These are phyloP conservation scores for Tolypocladium pustulatum DNA, from an alignment of 2,329 filamentous ascomycete species.

Conservation along the genomic window DNA sequence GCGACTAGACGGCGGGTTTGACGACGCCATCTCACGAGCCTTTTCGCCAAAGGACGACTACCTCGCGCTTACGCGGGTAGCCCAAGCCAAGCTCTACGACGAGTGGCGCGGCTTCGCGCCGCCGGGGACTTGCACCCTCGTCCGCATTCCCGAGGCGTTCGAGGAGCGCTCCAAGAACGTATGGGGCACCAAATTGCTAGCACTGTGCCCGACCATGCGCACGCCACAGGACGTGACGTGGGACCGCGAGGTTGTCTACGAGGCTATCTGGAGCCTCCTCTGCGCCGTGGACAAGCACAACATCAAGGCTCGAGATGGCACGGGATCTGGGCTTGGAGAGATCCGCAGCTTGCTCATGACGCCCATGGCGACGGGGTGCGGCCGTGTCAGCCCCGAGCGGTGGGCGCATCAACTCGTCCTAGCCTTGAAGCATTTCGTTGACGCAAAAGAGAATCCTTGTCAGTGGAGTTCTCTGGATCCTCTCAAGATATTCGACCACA, in stretches of 20 bases:
- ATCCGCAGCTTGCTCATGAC: slow-evolving; percentile 38
- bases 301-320: slow-evolving; percentile 9
- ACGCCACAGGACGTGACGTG: slow-evolving; percentile 30
- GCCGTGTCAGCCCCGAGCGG: slow-evolving; percentile 29
- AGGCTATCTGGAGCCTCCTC: slow-evolving; percentile 41
- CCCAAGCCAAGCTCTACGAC: slow-evolving; percentile 32
- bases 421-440: slow-evolving; percentile 39
- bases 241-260: slow-evolving; percentile 42
- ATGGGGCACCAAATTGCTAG: slow-evolving; percentile 32
- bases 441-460: slow-evolving; percentile 30
- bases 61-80: slow-evolving; percentile 32
- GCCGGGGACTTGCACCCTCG: slow-evolving; percentile 37
- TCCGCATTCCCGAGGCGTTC: slow-evolving; percentile 30
- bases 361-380: slow-evolving; percentile 38
- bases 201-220: slow-evolving; percentile 44
- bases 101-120: slow-evolving; percentile 38
- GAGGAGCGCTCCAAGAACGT: slow-evolving; percentile 19
- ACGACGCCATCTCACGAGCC: slow-evolving; percentile 39
- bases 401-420: slow-evolving; percentile 41
- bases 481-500: slow-evolving; percentile 2
- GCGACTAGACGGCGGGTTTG: slow-evolving; percentile 42
- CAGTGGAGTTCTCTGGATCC: slow-evolving; percentile 27
- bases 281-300: slow-evolving; percentile 38
- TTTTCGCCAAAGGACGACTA: slow-evolving; percentile 35
- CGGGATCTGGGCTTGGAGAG: slow-evolving; percentile 7